phyloP scores from a whole-genome alignment of 805 yeast genomes.

The Kodamaea fukazawae region DNA sequence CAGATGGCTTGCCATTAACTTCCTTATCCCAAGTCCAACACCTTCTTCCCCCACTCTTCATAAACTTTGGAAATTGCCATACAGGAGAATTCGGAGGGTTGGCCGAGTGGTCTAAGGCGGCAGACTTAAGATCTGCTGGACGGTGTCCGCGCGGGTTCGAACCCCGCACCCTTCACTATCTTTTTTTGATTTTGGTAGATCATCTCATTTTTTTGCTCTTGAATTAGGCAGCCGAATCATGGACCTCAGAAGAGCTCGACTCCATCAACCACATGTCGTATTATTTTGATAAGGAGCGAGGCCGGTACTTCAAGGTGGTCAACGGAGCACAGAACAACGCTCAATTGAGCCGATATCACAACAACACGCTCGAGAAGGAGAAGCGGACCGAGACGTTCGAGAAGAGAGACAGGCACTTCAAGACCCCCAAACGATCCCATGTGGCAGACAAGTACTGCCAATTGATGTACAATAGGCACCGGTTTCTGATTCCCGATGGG shows the following conservation, averaged over 20 bases:
- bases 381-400: constrained; percentile 15
- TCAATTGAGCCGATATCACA: constrained; percentile 23
- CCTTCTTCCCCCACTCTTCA: too few relatives aligned
- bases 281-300: constrained; percentile 26
- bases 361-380: constrained; percentile 24
- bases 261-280: constrained; percentile 7
- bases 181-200: constrained; percentile 21
- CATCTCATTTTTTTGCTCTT: too few relatives aligned
- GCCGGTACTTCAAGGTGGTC: constrained; percentile 30
- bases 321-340: constrained; percentile 25
- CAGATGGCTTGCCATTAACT: too few relatives aligned
- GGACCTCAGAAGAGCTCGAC: too few relatives aligned
- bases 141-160: constrained; percentile 54
- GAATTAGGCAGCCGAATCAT: too few relatives aligned
- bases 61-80: too few relatives aligned
- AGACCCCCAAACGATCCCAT: not conserved
- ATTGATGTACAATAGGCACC: not conserved
- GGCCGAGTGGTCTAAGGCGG: constrained; percentile 56
- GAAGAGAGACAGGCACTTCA: too few relatives aligned
- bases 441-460: too few relatives aligned
- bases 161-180: constrained; percentile 50
- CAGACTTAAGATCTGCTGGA: constrained; percentile 50
- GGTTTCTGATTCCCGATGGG: not conserved
- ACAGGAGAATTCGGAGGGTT: constrained; percentile 34
- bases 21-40: too few relatives aligned